Conservation (phyloP, 257 asterid genomes). For the Solanum pennellii region DNA sequence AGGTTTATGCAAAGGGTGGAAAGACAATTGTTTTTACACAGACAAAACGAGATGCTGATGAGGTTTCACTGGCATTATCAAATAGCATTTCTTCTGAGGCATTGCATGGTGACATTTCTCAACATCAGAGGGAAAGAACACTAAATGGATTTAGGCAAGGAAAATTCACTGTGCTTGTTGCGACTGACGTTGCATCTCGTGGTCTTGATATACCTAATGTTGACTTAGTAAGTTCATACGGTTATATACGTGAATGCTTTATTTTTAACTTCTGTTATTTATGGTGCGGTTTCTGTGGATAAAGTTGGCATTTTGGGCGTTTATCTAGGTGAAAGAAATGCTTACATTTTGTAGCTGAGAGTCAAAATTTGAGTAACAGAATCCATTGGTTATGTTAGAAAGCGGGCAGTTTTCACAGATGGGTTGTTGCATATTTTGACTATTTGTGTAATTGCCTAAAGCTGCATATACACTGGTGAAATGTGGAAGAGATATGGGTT, state of each 20-base stretch:
- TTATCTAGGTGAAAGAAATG: background rate
- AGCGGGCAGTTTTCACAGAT: background rate
- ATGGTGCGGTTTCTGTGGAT: background rate
- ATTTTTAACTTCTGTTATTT: background rate
- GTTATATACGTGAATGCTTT: background rate
- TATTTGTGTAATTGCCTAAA: background rate
- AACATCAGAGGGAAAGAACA: constrained; percentile 94
- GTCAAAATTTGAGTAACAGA: background rate
- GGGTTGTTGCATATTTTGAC: background rate
- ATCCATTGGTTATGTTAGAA: background rate
- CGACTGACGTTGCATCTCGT: constrained; percentile 94
- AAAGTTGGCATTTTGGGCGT: background rate
- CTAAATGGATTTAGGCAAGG: constrained; percentile 89
- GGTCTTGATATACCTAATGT: constrained; percentile 95
- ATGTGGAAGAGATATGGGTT: background rate
- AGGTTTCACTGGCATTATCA: constrained; percentile 62
- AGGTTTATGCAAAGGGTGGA: constrained; percentile 95
- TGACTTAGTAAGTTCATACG: constrained; percentile 61
- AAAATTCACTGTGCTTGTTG: constrained; percentile 84
- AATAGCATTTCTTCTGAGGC: constrained; percentile 88
- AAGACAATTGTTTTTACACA: constrained; percentile 85
- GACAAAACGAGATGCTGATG: constrained; percentile 97
- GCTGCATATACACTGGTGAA: background rate
- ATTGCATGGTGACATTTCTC: constrained; percentile 96
- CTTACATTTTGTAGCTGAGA: background rate